Evolutionary conservation across 305 asterid genomes (phyloP), one percentile per base, ranked within the genome.

Genomic region (Caryopteris hybrid): DNA sequence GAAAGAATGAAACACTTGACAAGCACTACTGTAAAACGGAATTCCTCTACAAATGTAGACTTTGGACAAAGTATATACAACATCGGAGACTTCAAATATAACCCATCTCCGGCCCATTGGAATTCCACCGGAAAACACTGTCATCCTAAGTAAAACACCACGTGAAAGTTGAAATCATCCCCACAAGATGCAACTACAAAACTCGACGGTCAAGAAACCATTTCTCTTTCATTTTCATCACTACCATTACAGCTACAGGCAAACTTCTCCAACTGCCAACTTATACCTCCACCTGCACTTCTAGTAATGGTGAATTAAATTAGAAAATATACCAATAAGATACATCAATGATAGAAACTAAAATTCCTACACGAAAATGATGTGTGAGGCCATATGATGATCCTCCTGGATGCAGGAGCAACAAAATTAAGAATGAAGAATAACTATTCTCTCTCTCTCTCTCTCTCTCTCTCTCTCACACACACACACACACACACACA

Each of bases 131-230:
- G 45, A 61, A 21, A 22, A 57, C 38, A 71, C 55, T 46, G 34
- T 58, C 58, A 53, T 61, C 70, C 69, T 56, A 31, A 23, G 73
- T 75, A 66, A 33, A 48, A 71, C 65, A 27, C 65, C 55, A 41
- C 65, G n/a, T n/a, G n/a, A n/a, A n/a, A n/a, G n/a, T n/a, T n/a
- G n/a, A n/a, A n/a, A n/a, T n/a, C n/a, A n/a, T 76, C 73, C 81
- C 73, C 81, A 75, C 71, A 62, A 48, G 80, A 72, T 60, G 76
- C 66, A 63, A 78, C 82, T 79, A 72, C 80, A 80, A 83, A 81
- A 80, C 69, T 75, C 80, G 54, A 59, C 46, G 62, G 41, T 52
- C 53, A 61, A 61, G 72, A 73, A 66, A 62, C 74, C 66, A 14
- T 50, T 76, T 67, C 79, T 69, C 59, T 22, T 78, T 73, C 74